These are phyloP conservation scores for Entomortierella lignicola DNA, from an alignment of 192 early-diverging fungal species.

Conservation along the genomic window DNA sequence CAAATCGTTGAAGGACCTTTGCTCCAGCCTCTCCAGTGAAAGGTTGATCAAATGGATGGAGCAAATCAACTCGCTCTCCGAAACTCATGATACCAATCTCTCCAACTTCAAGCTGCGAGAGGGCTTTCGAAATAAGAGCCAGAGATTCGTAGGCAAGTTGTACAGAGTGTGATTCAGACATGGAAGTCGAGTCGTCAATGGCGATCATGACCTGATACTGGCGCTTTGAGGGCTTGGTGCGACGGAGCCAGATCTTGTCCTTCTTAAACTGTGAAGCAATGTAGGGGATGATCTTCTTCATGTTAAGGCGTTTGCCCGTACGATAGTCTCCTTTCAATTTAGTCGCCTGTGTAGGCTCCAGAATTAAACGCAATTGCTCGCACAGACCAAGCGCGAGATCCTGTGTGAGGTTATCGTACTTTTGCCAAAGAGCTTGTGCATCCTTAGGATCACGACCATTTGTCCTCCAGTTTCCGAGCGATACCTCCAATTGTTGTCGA, in stretches of 20 bases:
- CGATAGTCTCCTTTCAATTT: slow-evolving; percentile 97
- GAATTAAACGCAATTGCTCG: slow-evolving; percentile 95
- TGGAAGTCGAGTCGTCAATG: slow-evolving; percentile 97
- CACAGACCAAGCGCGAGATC: slow-evolving; percentile 91
- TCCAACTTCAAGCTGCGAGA: slow-evolving; percentile 95
- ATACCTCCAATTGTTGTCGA: slow-evolving; percentile 82
- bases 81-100: slow-evolving; percentile 92
- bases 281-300: slow-evolving; percentile 99
- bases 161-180: slow-evolving; percentile 89
- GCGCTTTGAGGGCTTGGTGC: slow-evolving; percentile 96
- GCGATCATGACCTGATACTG: slow-evolving; percentile 99
- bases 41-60: slow-evolving; percentile 95
- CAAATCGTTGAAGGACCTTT: slow-evolving; percentile 88
- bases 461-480: slow-evolving; percentile 80
- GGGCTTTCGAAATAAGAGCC: slow-evolving; percentile 90
- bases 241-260: slow-evolving; percentile 99
- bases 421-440: slow-evolving; percentile 85
- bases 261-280: slow-evolving; percentile 99
- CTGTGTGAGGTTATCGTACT: slow-evolving; percentile 89
- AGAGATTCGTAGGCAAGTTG: slow-evolving; percentile 96
- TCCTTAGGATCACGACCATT: slow-evolving; percentile 70
- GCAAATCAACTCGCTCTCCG: slow-evolving; percentile 84
- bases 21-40: slow-evolving; percentile 94
- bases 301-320: slow-evolving; percentile 98
- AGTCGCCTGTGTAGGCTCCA: slow-evolving; percentile 96